These are phyloP conservation scores for Alternaria novae-zelandiae DNA, from an alignment of 2,329 filamentous ascomycete genomes.

Conservation along the genomic window DNA sequence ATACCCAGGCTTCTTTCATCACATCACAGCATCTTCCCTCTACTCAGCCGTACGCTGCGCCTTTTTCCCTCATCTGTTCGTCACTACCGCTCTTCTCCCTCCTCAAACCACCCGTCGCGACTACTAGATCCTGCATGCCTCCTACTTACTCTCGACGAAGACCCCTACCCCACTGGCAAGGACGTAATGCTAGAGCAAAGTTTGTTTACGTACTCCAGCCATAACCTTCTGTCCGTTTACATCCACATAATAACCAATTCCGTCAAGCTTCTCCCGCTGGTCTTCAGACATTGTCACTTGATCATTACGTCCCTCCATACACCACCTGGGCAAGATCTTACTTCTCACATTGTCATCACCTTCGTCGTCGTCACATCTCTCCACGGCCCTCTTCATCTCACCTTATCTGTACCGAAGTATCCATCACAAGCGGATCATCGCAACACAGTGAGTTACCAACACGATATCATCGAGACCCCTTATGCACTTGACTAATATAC, in stretches of 20 bases:
- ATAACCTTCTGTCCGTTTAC: background rate
- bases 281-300: background rate
- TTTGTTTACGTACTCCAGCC: background rate
- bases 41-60: accelerated
- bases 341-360: background rate
- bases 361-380: background rate
- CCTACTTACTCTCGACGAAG: accelerated
- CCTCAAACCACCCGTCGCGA: background rate
- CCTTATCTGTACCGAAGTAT: background rate
- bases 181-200: accelerated
- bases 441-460: background rate
- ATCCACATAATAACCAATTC: background rate
- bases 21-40: background rate
- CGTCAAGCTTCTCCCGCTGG: background rate
- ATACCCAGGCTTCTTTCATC: accelerated
- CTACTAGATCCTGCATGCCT: background rate
- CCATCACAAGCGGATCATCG: background rate
- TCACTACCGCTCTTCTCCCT: too few relatives aligned
- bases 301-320: background rate
- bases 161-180: background rate
- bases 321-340: too few relatives aligned
- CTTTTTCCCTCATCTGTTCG: background rate
- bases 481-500: background rate
- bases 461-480: too few relatives aligned
- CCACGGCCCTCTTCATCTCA: background rate